Percentiles rank a stretch among this genome's conserved stretches.
phyloP scores from a whole-genome alignment of 1,284 basidiomycete species.

The Cutaneotrichosporon sp. region DNA sequence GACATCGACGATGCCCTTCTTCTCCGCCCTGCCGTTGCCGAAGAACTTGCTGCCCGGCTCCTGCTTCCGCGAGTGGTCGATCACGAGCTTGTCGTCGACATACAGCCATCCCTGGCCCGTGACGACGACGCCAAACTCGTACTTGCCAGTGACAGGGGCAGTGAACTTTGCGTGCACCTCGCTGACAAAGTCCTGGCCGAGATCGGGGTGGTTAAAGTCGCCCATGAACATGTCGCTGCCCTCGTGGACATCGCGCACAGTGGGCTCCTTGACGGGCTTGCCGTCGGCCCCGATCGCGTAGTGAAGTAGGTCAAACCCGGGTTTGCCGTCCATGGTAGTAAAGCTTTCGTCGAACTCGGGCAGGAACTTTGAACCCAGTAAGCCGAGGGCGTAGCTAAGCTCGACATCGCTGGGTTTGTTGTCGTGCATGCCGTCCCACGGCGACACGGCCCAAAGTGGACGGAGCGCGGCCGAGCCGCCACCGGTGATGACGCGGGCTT shows the following conservation, averaged over 20 bases:
- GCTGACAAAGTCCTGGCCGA: conserved; percentile 19
- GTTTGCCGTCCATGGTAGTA: conserved; percentile 21
- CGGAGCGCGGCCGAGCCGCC: conserved; percentile 51
- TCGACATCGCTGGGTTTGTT: conserved; percentile 41
- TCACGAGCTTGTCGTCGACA: conserved; percentile 57
- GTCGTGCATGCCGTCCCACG: conserved; percentile 53
- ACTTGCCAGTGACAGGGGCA: conserved; percentile 22
- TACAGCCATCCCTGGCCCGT: conserved; percentile 50
- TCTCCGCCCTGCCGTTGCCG: conserved; percentile 24
- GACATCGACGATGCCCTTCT: conserved; percentile 18
- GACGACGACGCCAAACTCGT: conserved; percentile 29
- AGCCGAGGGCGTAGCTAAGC: conserved; percentile 50
- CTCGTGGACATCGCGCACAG: not conserved
- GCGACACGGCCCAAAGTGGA: conserved; percentile 53
- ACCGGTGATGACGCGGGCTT: conserved; percentile 53
- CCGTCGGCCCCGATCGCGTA: conserved; percentile 19
- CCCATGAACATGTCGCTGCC: conserved; percentile 24
- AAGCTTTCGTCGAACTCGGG: conserved; percentile 23
- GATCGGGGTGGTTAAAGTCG: conserved; percentile 22
- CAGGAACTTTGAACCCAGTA: conserved; percentile 19
- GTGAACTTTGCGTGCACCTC: conserved; percentile 25
- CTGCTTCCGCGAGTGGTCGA: conserved; percentile 60
- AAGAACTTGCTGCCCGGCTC: conserved; percentile 19
- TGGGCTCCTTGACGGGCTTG: conserved; percentile 9
- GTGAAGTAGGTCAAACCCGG: conserved; percentile 25